Conservation (phyloP, 805 yeast genomes). For the Wickerhamomyces alni region DNA sequence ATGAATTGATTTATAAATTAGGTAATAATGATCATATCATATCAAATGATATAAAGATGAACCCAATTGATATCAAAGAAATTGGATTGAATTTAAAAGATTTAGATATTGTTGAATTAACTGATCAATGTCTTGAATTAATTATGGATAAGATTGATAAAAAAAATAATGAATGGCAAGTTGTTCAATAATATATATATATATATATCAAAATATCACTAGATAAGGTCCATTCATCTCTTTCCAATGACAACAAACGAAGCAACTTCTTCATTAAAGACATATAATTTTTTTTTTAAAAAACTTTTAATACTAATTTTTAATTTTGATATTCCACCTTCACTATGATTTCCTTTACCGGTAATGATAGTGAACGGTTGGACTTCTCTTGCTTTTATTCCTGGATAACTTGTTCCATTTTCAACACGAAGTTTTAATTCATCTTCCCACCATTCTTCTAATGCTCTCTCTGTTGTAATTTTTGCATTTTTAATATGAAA, state of each 20-base stretch:
- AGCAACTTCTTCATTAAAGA: constrained; percentile 42
- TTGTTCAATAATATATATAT: constrained; percentile 9
- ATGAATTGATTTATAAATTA: constrained; percentile 18
- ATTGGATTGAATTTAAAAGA: neutral
- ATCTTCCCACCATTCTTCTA: constrained; percentile 57
- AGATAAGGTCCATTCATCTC: no score
- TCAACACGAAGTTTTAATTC: constrained; percentile 42
- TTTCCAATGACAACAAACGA: constrained; percentile 38
- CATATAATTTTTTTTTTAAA: constrained; percentile 32
- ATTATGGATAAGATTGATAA: constrained; percentile 7
- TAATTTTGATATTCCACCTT: constrained; percentile 47
- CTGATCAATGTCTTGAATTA: neutral
- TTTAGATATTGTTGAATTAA: constrained; percentile 7
- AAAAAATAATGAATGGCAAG: constrained; percentile 22
- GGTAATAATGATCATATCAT: constrained; percentile 14
- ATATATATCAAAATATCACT: no score
- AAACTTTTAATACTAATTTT: constrained; percentile 34
- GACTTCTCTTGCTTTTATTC: constrained; percentile 33
- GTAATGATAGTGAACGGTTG: constrained; percentile 47
- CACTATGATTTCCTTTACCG: constrained; percentile 68
- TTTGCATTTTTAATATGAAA: constrained; percentile 43
- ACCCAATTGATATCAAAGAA: neutral
- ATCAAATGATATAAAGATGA: neutral
- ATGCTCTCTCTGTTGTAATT: constrained; percentile 26
- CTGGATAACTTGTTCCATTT: constrained; percentile 30